Evolutionary conservation across 129 eudicot genomes (phyloP), one percentile per base, ranked within the genome.

Genomic region (Logfia minima): DNA sequence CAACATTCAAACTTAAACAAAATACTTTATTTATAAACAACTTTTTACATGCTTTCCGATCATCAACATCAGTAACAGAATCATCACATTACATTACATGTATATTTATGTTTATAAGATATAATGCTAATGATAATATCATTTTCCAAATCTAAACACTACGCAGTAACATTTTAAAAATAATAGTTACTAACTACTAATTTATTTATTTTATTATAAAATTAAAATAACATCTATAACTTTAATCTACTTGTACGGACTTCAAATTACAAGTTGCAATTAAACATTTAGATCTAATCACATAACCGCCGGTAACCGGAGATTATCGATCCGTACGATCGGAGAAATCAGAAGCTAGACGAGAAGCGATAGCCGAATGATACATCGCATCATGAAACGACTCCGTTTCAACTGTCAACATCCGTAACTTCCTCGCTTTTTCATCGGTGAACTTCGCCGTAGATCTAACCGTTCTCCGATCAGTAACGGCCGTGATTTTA

Each of bases 301-400:
- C 58, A 6, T 53, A 77, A 16, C 6, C 56, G 41, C 80, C 77
- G 65, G 76, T 14, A 16, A 67, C 65, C 74, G 66, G 28, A 56
- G 31, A 77, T 73, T 66, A 78, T 9, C 7, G 41, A 78, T 77
- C 85, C n/a, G 74, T 52, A 3, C 75, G 69, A 56, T 77, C 80
- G 32, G 87, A 76, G 78, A 83, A 85, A 78, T 92, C 98, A 3
- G 96, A 86, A 41, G 98, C 98, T 18, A 92, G 86, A 21, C 96
- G 83, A 67, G 98, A 84, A 34, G 98, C 96, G 51, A 92, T 92
- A 55, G 93, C 96, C 10, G 98, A 92, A 75, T 92, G 98, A 64
- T 92, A 92, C 98, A 92, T 92, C 78, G 74, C 83, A 39, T 87
- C 98, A n/a, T 92, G 97, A 78, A 56, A 80, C 85, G 89, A 71